Evolutionary conservation across 768 basidiomycete species (phyloP).

Genomic region (Lepiota subincarnata): DNA sequence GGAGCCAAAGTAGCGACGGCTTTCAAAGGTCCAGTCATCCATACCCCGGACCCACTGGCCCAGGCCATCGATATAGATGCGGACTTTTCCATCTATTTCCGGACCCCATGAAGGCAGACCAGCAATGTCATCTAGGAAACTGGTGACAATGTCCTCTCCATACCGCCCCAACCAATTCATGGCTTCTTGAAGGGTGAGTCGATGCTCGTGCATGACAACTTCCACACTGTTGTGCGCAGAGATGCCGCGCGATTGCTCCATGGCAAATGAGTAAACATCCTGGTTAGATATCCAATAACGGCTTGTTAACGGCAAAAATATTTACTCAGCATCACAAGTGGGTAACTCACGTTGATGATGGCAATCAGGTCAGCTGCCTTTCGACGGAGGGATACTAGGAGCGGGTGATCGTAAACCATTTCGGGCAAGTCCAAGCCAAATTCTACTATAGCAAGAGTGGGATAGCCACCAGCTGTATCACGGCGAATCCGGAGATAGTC

Average conservation of each 20-base stretch:
- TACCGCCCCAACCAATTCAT: slow-evolving; percentile 25
- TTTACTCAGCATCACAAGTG: too few species aligned
- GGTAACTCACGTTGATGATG: slow-evolving; percentile 21
- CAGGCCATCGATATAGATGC: slow-evolving; percentile 36
- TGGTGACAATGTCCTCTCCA: slow-evolving; percentile 22
- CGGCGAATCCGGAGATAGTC: slow-evolving; percentile 30
- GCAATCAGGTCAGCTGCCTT: slow-evolving; percentile 25
- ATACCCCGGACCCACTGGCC: slow-evolving; percentile 44
- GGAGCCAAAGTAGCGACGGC: slow-evolving; percentile 36
- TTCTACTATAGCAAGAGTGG: slow-evolving; percentile 25
- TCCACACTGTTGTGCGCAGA: slow-evolving; percentile 31
- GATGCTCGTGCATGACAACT: slow-evolving; percentile 25
- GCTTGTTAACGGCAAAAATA: background rate
- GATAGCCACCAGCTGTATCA: slow-evolving; percentile 24
- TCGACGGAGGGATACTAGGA: slow-evolving; percentile 10
- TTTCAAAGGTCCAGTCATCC: slow-evolving; percentile 45
- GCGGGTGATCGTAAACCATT: slow-evolving; percentile 27
- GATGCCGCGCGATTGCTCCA: slow-evolving; percentile 29
- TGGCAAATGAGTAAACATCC: slow-evolving; percentile 34
- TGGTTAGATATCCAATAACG: too few species aligned
- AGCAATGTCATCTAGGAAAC: slow-evolving; percentile 22
- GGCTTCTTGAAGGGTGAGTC: slow-evolving; percentile 22
- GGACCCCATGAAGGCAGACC: slow-evolving; percentile 38
- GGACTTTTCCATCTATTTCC: slow-evolving; percentile 34
- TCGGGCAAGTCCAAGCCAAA: slow-evolving; percentile 29